Base-by-base conservation (phyloP, 768 basidiomycete species). In the Calocera cornea region DNA sequence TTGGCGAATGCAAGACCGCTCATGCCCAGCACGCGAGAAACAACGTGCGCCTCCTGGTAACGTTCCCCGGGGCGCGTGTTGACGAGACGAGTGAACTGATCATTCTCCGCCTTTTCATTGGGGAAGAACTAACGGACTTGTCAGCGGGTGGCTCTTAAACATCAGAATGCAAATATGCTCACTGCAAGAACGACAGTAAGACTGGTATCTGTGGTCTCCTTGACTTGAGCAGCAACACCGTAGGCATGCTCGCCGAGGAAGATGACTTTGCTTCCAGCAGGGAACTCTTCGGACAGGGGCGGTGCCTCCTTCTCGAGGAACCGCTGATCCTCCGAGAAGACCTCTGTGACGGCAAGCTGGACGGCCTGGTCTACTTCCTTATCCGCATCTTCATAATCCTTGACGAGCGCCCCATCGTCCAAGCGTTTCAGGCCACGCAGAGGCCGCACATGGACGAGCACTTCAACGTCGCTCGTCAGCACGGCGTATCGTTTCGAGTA, bases 241-340 rank as follows among this genome's bases (percentile, higher is more conserved):
- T 95, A 99, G 0, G 90, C 92, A 74, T 92, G 87, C 73, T 91
- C 88, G 17, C 95, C 95, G 7, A 98, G 82, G 85, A 97, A 98
- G 78, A 99, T 97, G 33, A 98, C 90, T 74, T 88, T 91, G 75
- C 86, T 89, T 0, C 89, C 91, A 0, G 85, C 86, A 0, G 95
- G 94, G 78, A 92, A 97, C 74, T 98, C 97, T 65, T 92, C 87
- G 0, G 86, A 81, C 34, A 98, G 77, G 0, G 91, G 86, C 0
- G 92, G 89, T 0, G 97, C 84, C 10, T 84, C 86, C 72, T 85
- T 84, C 77, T 97, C 97, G 49, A 90, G 67, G 75, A 83, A 91
- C 33, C 90, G 87, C 31, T 92, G 89, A 74, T 99, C 97, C 76
- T 98, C 93, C 2, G 88, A 91, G 12, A 82, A 80, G 40, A 97